A percentile compares a stretch with the other conserved stretches of the same genome.
Evolutionary conservation across 176 grass and related monocot species (phyloP).

Genomic region (Oryza rufipogon): DNA sequence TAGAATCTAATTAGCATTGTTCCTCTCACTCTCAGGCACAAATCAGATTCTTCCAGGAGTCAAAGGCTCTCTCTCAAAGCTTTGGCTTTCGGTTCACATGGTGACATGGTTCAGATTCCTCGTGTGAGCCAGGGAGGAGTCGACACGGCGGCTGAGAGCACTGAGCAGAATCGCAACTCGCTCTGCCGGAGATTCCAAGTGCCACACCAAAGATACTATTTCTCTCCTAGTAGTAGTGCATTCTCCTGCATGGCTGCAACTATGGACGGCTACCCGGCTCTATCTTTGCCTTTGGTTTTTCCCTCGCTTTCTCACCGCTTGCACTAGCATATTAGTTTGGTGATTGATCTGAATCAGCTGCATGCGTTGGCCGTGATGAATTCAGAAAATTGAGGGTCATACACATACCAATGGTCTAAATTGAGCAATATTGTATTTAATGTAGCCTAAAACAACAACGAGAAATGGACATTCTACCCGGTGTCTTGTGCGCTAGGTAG

Average conservation of each 20-base stretch:
- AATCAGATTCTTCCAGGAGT: slow-evolving; percentile 34
- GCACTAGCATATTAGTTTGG: not conserved
- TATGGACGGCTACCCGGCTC: not conserved
- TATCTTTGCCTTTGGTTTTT: not conserved
- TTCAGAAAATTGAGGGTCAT: no score
- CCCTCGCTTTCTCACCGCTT: not conserved
- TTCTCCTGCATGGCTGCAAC: slow-evolving; percentile 30
- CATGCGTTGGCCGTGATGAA: no score
- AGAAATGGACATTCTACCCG: no score
- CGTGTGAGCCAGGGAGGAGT: not conserved
- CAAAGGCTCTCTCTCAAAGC: slow-evolving; percentile 24
- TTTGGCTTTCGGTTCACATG: not conserved
- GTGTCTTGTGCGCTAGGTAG: no score
- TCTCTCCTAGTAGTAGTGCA: not conserved
- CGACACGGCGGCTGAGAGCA: slow-evolving; percentile 28
- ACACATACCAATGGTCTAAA: no score
- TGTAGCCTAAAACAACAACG: no score
- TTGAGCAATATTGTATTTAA: no score
- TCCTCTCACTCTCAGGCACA: not conserved
- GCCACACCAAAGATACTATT: slow-evolving; percentile 9
- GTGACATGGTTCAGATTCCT: slow-evolving; percentile 32
- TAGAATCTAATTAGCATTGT: slow-evolving; percentile 32
- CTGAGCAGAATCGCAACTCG: slow-evolving; percentile 35
- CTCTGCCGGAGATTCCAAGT: slow-evolving; percentile 15
- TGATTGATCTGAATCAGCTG: not conserved